These are phyloP conservation scores for Asterochloris sp. DNA, from an alignment of 139 green algal genomes.

Conservation along the genomic window DNA sequence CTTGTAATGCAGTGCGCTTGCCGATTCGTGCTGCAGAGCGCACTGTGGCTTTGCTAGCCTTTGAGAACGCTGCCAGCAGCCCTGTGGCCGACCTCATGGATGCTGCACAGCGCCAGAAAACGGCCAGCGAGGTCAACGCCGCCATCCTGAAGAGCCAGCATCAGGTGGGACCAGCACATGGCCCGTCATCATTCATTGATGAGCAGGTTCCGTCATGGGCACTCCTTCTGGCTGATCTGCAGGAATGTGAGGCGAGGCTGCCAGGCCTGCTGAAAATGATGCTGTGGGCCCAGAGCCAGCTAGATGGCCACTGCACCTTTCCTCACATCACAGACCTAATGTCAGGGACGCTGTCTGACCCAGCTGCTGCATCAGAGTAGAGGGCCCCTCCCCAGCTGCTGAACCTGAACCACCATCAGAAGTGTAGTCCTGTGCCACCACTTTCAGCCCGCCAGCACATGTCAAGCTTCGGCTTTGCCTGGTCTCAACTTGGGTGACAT, in stretches of 20 bases:
- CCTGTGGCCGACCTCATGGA: conserved; percentile 88
- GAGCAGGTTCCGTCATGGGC: background rate
- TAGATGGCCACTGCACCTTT: conserved; percentile 67
- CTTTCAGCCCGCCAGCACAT: too few relatives aligned
- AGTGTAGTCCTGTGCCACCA: too few relatives aligned
- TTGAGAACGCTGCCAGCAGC: conserved; percentile 68
- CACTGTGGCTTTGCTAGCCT: conserved; percentile 92
- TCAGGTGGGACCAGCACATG: conserved; percentile 41
- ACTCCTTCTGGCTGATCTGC: background rate
- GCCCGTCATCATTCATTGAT: background rate
- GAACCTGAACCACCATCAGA: too few relatives aligned
- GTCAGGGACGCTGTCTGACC: conserved; percentile 21
- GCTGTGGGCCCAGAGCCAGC: conserved; percentile 62
- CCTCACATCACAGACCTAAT: conserved; percentile 73
- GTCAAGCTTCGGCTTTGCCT: too few relatives aligned
- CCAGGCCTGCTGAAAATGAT: conserved; percentile 81
- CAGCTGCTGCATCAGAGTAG: background rate
- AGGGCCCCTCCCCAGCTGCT: too few relatives aligned
- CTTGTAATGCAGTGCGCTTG: background rate
- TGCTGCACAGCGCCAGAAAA: conserved; percentile 84
- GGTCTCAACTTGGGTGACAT: too few relatives aligned
- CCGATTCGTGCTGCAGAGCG: conserved; percentile 67
- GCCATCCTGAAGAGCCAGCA: conserved; percentile 86
- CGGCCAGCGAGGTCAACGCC: conserved; percentile 90
- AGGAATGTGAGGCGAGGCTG: conserved; percentile 71